phyloP scores from a whole-genome alignment of 1,139 yeast species.

The Barnettozyma hawaiiensis region DNA sequence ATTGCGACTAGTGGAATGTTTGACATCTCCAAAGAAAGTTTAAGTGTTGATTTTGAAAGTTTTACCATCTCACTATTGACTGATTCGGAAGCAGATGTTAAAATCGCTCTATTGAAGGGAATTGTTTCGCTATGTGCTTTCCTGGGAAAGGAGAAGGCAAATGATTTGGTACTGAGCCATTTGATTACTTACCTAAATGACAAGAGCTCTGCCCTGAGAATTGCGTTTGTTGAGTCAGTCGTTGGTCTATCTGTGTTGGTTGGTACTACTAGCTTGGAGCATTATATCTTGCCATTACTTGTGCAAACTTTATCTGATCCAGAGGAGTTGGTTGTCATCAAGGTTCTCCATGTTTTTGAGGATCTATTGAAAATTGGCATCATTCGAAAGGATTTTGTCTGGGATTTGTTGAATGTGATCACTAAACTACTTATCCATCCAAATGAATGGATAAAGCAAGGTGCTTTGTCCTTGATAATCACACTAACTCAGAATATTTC shows the following conservation, averaged over 20 bases:
- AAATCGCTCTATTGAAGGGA: slow-evolving; percentile 60
- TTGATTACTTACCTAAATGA: slow-evolving; percentile 88
- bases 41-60: slow-evolving; percentile 49
- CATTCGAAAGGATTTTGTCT: slow-evolving; percentile 40
- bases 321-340: slow-evolving; percentile 78
- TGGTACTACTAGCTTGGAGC: slow-evolving; percentile 80
- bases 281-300: slow-evolving; percentile 77
- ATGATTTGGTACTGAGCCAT: slow-evolving; percentile 85
- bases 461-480: slow-evolving; percentile 55
- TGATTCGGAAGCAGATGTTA: slow-evolving; percentile 60
- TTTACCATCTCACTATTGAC: slow-evolving; percentile 63
- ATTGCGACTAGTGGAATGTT: slow-evolving; percentile 28
- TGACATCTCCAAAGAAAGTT: slow-evolving; percentile 31
- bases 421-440: slow-evolving; percentile 70
- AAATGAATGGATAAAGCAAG: slow-evolving; percentile 77
- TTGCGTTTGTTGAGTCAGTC: slow-evolving; percentile 72
- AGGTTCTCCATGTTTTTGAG: slow-evolving; percentile 65
- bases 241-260: slow-evolving; percentile 72
- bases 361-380: slow-evolving; percentile 51
- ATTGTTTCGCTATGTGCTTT: slow-evolving; percentile 73
- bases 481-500: slow-evolving; percentile 58
- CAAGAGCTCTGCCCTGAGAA: slow-evolving; percentile 57
- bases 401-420: slow-evolving; percentile 46
- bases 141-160: slow-evolving; percentile 82
- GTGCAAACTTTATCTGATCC: slow-evolving; percentile 78